A percentile compares a stretch with the other conserved stretches of the same genome.
Evolutionary conservation across 345 rosid genomes (phyloP).

Genomic region (Eucalyptus cloeziana): DNA sequence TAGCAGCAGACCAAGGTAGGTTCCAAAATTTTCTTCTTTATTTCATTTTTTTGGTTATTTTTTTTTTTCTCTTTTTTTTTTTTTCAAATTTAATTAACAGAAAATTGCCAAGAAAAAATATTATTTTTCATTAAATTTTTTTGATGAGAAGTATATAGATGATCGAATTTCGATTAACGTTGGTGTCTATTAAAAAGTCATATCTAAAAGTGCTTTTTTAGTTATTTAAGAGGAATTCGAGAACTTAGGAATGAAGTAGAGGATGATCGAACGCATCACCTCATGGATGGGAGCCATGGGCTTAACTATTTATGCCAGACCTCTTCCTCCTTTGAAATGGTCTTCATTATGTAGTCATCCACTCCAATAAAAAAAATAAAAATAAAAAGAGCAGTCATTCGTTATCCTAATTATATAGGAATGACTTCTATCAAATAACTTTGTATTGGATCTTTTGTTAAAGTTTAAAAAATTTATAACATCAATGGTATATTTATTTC

Average conservation of each 20-base stretch:
- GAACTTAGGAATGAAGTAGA: background rate
- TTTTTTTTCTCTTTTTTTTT: background rate
- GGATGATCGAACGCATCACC: rapidly evolving
- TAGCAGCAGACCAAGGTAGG: background rate
- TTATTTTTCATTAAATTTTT: background rate
- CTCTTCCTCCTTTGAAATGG: background rate
- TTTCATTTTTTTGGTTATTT: background rate
- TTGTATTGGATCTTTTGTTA: background rate
- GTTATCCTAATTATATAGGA: background rate
- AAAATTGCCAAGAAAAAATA: background rate
- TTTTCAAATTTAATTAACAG: background rate
- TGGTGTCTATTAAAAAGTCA: rapidly evolving
- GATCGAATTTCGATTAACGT: background rate
- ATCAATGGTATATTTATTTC: background rate
- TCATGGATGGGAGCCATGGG: background rate
- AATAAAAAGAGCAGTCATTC: background rate
- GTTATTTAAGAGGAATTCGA: background rate
- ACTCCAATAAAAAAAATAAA: rapidly evolving
- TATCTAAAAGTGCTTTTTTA: background rate
- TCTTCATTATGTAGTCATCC: background rate
- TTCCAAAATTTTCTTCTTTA: background rate
- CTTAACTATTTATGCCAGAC: background rate
- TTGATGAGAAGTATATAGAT: background rate
- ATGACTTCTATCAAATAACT: background rate
- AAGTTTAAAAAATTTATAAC: background rate